These are phyloP conservation scores for Orbilia ellipsospora DNA, from an alignment of 2,329 filamentous ascomycete species.

Conservation along the genomic window DNA sequence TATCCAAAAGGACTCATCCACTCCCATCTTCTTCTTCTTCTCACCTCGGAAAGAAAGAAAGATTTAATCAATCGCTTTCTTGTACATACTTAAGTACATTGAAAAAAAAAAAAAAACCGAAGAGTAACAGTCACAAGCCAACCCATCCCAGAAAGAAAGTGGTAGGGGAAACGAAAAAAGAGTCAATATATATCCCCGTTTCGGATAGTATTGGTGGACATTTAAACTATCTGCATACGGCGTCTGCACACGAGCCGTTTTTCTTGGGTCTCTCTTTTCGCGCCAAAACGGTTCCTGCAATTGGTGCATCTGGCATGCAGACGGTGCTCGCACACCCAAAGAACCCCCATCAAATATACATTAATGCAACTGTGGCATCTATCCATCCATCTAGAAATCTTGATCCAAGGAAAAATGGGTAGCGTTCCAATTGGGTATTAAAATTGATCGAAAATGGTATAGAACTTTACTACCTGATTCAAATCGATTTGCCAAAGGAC, in stretches of 20 bases:
- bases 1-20: neutral
- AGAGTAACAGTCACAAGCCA: neutral
- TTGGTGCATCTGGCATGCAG: neutral
- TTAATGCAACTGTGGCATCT: conserved; percentile 24
- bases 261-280: neutral
- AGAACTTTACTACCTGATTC: too few species aligned
- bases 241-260: conserved; percentile 21
- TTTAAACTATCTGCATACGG: conserved; percentile 9
- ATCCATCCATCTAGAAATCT: neutral
- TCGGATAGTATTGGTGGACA: conserved; percentile 1
- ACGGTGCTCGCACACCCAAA: neutral
- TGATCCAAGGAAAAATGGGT: conserved; percentile 7
- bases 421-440: neutral
- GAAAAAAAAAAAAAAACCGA: too few species aligned
- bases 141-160: neutral
- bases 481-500: neutral
- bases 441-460: too few species aligned
- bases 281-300: conserved; percentile 4
- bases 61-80: neutral
- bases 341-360: neutral
- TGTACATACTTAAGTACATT: conserved; percentile 15
- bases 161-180: neutral
- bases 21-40: neutral
- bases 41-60: neutral
- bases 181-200: conserved; percentile 9